A percentile compares a stretch with the other conserved stretches of the same genome.
These are phyloP conservation scores for Lupinus albus DNA, from an alignment of 306 rosid genomes.

Conservation along the genomic window DNA sequence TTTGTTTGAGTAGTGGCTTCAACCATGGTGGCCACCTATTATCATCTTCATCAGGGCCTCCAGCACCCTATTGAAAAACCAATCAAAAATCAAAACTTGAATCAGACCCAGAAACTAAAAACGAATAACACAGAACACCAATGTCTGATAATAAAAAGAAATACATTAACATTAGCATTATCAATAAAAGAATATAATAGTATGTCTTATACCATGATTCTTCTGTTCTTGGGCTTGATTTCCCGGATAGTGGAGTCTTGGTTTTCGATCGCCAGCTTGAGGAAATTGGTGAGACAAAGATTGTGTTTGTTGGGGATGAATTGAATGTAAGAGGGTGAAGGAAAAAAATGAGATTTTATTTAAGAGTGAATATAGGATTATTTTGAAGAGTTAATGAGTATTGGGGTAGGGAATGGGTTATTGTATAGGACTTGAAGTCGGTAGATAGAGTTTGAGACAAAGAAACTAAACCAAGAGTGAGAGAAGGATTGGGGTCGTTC, in stretches of 20 bases:
- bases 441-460: constrained; percentile 60
- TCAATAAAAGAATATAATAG: constrained; percentile 19
- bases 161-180: neutral
- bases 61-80: constrained; percentile 70
- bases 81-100: neutral
- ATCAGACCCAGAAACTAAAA: neutral
- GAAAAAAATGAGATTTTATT: neutral
- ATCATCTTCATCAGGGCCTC: constrained; percentile 88
- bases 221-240: constrained; percentile 88
- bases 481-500: constrained; percentile 58
- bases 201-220: constrained; percentile 67
- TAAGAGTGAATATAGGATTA: neutral
- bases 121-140: neutral
- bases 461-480: constrained; percentile 8
- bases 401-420: constrained; percentile 72
- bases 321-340: constrained; percentile 23
- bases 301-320: neutral
- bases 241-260: constrained; percentile 79
- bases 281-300: neutral
- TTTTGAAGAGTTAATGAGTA: constrained; percentile 48
- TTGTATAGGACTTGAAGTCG: constrained; percentile 63
- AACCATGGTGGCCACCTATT: constrained; percentile 99
- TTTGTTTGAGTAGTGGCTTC: constrained; percentile 79
- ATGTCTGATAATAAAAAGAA: constrained; percentile 2
- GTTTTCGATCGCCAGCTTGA: constrained; percentile 86